Percentiles rank a stretch among this genome's conserved stretches.
phyloP scores from a whole-genome alignment of 2,329 filamentous ascomycete genomes.

The Xylaria sp. region DNA sequence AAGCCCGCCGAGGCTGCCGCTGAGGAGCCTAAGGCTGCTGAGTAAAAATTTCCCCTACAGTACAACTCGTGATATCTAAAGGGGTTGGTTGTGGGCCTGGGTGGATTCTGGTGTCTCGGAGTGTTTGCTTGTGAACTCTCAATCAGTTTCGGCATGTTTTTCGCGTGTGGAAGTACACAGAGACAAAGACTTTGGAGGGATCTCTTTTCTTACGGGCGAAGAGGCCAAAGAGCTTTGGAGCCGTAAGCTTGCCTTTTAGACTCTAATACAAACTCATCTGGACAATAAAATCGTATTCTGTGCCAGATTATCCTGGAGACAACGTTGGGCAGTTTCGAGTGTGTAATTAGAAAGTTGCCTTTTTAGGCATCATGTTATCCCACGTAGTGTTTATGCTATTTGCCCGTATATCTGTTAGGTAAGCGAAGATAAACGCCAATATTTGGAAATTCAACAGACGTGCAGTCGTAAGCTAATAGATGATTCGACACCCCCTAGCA shows the following conservation, averaged over 20 bases:
- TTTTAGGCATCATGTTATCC: neutral
- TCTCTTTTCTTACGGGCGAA: constrained; percentile 50
- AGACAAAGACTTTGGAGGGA: constrained; percentile 52
- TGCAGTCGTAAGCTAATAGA: no score
- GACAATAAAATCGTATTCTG: constrained; percentile 63
- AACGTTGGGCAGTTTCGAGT: neutral
- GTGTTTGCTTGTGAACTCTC: constrained; percentile 67
- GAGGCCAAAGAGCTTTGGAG: constrained; percentile 59
- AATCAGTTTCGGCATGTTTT: constrained; percentile 59
- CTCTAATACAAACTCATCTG: constrained; percentile 67
- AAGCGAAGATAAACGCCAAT: neutral
- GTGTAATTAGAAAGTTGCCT: neutral
- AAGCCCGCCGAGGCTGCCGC: constrained; percentile 65
- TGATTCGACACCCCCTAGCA: no score
- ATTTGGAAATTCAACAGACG: neutral
- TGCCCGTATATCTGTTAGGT: neutral
- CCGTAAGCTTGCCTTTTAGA: constrained; percentile 64
- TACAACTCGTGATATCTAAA: constrained; percentile 56
- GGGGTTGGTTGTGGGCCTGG: constrained; percentile 59
- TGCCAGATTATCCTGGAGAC: constrained; percentile 19
- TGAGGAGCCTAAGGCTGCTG: constrained; percentile 76
- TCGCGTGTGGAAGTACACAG: constrained; percentile 62
- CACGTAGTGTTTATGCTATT: neutral
- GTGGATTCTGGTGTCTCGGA: constrained; percentile 71
- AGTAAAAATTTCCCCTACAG: constrained; percentile 60